Evolutionary conservation across 805 yeast genomes (phyloP).

Genomic region (Metschnikowia reukaufii): DNA sequence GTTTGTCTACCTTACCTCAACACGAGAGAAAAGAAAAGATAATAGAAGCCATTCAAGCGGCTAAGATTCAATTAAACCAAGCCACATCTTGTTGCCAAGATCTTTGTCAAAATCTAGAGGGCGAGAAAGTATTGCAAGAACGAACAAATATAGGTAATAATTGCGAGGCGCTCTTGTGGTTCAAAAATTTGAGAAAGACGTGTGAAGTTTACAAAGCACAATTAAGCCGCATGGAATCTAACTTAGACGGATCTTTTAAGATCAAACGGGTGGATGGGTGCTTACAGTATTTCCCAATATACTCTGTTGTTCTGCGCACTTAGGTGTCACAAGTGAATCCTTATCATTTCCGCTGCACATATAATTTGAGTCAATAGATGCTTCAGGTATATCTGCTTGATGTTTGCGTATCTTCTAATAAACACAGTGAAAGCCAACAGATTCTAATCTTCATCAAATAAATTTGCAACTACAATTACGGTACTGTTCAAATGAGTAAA

Average conservation of each 20-base stretch:
- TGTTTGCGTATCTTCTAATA: too few relatives aligned
- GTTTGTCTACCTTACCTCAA: not conserved
- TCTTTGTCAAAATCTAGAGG: slow-evolving; percentile 10
- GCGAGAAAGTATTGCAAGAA: slow-evolving; percentile 5
- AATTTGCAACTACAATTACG: too few relatives aligned
- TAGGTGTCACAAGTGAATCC: too few relatives aligned
- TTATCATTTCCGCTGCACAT: not conserved
- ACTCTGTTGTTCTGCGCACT: not conserved
- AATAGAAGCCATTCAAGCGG: not conserved
- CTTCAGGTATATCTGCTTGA: too few relatives aligned
- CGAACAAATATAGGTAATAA: slow-evolving; percentile 5
- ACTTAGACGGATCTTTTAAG: not conserved
- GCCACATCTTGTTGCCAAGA: slow-evolving; percentile 8
- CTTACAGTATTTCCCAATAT: slow-evolving; percentile 17
- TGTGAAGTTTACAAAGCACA: slow-evolving; percentile 15
- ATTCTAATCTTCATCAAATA: too few relatives aligned
- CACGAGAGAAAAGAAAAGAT: not conserved
- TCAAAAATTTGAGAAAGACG: slow-evolving; percentile 13
- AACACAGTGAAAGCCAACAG: too few relatives aligned
- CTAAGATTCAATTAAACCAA: slow-evolving; percentile 1
- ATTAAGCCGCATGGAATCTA: slow-evolving; percentile 1
- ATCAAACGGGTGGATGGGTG: slow-evolving; percentile 10
- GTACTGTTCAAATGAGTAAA: too few relatives aligned
- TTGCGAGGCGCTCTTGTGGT: slow-evolving; percentile 10
- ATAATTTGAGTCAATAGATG: too few relatives aligned